Conservation (phyloP, 129 eudicot species). For the Pittosporum tobira region DNA sequence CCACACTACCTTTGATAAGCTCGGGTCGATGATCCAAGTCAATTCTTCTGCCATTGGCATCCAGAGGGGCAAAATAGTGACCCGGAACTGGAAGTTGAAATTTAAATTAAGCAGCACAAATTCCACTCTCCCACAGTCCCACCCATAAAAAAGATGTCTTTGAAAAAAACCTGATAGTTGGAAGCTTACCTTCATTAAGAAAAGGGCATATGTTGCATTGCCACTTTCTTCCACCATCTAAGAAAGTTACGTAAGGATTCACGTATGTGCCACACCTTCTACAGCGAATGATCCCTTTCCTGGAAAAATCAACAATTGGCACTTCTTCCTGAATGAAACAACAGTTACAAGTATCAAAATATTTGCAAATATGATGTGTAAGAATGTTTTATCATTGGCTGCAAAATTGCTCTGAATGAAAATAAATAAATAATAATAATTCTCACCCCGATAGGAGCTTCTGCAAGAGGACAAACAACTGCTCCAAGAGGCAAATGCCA, state of each 20-base stretch:
- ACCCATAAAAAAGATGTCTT: no score
- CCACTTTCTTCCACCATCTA: constrained; percentile 98
- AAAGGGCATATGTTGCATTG: constrained; percentile 88
- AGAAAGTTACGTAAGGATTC: constrained; percentile 86
- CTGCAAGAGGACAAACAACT: constrained; percentile 98
- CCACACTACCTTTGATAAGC: constrained; percentile 87
- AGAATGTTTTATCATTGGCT: neutral
- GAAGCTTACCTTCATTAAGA: constrained; percentile 80
- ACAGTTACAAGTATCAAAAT: constrained; percentile 10
- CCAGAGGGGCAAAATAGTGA: constrained; percentile 79
- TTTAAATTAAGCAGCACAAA: constrained; percentile 3
- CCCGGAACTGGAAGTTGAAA: constrained; percentile 48
- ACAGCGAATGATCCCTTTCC: constrained; percentile 91
- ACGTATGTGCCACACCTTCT: constrained; percentile 98
- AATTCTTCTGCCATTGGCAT: constrained; percentile 75
- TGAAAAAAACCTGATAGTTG: neutral
- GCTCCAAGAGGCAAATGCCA: constrained; percentile 99
- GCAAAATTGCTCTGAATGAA: constrained; percentile 3
- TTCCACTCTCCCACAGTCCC: no score
- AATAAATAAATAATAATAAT: no score
- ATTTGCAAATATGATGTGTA: constrained; percentile 6
- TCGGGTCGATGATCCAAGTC: constrained; percentile 90
- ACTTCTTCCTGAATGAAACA: constrained; percentile 81
- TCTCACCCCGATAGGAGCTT: constrained; percentile 83
- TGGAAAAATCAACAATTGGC: constrained; percentile 80